Percentiles rank a stretch among this genome's conserved stretches.
These are phyloP conservation scores for Mycena crocata DNA, from an alignment of 768 basidiomycete genomes.

Conservation along the genomic window DNA sequence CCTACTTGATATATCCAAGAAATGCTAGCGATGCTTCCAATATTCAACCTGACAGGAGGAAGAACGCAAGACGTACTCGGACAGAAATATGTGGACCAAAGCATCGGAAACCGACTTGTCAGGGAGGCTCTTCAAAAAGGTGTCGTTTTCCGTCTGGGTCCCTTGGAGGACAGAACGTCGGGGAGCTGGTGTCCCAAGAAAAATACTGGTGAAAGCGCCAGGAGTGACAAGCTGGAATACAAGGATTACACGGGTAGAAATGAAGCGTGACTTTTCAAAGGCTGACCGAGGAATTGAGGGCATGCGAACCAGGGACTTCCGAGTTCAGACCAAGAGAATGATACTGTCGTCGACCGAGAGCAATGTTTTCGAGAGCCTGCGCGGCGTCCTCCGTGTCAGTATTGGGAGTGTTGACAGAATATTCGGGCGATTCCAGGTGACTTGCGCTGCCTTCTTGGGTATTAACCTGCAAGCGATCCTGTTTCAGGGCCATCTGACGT, in stretches of 20 bases:
- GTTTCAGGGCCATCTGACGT: slow-evolving; percentile 16
- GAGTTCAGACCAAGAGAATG: slow-evolving; percentile 13
- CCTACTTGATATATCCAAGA: slow-evolving; percentile 15
- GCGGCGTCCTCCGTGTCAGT: slow-evolving; percentile 24
- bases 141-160: slow-evolving; percentile 11
- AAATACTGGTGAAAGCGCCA: slow-evolving; percentile 15
- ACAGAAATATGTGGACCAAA: slow-evolving; percentile 6
- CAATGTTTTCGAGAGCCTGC: slow-evolving; percentile 13
- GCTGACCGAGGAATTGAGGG: slow-evolving; percentile 6
- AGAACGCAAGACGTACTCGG: not conserved
- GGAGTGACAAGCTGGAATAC: not conserved
- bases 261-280: not conserved
- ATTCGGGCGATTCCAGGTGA: not conserved
- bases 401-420: not conserved
- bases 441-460: not conserved
- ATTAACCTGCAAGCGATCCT: not conserved
- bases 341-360: slow-evolving; percentile 20
- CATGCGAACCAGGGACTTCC: slow-evolving; percentile 13
- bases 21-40: not conserved
- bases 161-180: slow-evolving; percentile 6
- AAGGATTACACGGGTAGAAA: not conserved
- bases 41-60: not conserved
- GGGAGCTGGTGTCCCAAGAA: not conserved
- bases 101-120: slow-evolving; percentile 7
- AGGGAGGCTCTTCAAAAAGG: slow-evolving; percentile 11